Evolutionary conservation across 148 eudicot species (phyloP), one percentile per base, ranked within the genome.

Genomic region (Polygonum maritimum): DNA sequence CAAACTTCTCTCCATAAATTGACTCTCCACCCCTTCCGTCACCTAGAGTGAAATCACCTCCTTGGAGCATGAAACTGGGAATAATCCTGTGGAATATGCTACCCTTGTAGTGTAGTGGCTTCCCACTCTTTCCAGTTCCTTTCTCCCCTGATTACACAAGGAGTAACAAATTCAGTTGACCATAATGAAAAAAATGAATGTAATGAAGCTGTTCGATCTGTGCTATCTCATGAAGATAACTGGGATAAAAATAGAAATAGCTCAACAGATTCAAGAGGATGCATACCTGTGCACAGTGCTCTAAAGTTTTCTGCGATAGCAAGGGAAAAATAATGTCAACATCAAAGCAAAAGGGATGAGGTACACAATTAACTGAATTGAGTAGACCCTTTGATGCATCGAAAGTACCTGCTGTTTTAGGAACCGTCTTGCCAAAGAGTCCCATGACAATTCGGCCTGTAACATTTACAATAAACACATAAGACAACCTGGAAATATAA

Each of bases 1-100:
- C 90, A 81, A 95, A 95, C 86, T 92, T 90, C 80, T 88, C 96
- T 51, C 99, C 99, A 33, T 95, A 95, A n/a, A 95, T 95, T 16
- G 99, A 95, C 78, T 95, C 99, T 41, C 99, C 99, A 14, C 99
- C 99, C 81, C 86, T 85, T 74, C 99, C 99, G 81, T 91, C 89
- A 44, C 99, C 99, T 2, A 75, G 92, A 57, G 99, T 95, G 79
- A 95, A 95, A 79, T 95, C 99, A 79, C 99, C 99, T 73, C 98
- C 99, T 80, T 95, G 99, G 78, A 92, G 71, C 99, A 95, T 95
- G 80, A 95, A 95, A 85, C 92, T 91, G 19, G 99, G 98, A 65
- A 95, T 95, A 77, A 95, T 92, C 72, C 99, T 87, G 55, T 95
- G 99, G 86, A 95, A 92, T 55, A 70, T 74, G 83, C 98, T 92